Evolutionary conservation across 1,139 yeast species (phyloP).

Genomic region (Arxiozyma slooffiae): DNA sequence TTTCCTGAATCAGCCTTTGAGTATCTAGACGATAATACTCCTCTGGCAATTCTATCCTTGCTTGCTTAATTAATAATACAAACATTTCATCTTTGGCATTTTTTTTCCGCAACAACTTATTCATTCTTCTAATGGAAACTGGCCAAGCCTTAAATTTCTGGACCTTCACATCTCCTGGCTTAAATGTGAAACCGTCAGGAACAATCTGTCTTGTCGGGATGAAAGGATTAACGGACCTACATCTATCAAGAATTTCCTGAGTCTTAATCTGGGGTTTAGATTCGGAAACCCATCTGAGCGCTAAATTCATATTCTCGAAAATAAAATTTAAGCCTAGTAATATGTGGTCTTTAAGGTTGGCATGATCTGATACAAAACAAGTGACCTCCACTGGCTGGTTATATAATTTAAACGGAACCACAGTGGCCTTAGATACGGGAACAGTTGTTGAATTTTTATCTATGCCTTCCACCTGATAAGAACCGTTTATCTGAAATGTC

Average conservation of each 20-base stretch:
- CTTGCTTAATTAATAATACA: background rate
- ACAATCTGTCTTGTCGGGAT: background rate
- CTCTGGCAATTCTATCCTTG: background rate
- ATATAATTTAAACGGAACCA: background rate
- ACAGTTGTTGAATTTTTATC: background rate
- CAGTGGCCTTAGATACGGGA: background rate
- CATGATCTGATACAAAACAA: background rate
- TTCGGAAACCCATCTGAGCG: background rate
- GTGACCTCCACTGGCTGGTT: background rate
- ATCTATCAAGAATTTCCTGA: background rate
- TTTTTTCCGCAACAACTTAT: background rate
- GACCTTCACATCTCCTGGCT: background rate
- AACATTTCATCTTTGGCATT: background rate
- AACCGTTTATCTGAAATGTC: background rate
- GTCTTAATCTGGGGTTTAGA: background rate
- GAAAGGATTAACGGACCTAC: background rate
- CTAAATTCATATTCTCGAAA: background rate
- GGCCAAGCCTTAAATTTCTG: background rate
- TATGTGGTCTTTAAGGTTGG: background rate
- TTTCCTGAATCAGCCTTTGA: background rate
- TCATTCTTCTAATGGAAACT: background rate
- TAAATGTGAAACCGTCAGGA: no score
- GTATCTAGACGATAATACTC: background rate
- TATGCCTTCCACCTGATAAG: background rate
- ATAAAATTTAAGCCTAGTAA: no score